Base-by-base conservation (phyloP, 495 filamentous ascomycete genomes). In the Aspergillus ellipticus region DNA sequence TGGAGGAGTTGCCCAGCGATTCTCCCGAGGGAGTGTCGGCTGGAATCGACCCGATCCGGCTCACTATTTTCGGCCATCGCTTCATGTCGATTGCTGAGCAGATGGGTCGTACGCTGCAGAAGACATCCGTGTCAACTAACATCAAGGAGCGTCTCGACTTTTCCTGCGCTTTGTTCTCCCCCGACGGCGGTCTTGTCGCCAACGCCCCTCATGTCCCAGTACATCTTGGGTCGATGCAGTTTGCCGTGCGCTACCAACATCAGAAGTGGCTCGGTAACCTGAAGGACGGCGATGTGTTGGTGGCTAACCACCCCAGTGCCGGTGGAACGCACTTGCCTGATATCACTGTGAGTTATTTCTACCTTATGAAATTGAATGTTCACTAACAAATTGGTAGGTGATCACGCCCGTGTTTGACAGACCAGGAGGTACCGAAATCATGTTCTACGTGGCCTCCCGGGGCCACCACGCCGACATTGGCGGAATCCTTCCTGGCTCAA, bases 71-170 rank as follows among this genome's bases (percentile, higher is more conserved):
- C 62, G 90, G 90, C 1, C 92, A 98, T 68, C 79, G 94, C 0
- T 98, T 98, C 75, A 98, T 98, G 94, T 92, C 93, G 11, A 97
- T 98, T 66, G 94, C 94, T 3, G 94, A 98, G 72, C 93, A 97
- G 68, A 97, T 97, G 93, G 94, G 94, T 4, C 78, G 91, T 51
- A 92, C 94, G 2, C 77, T 98, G 24, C 94, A 97, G 61, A 98
- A 97, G 79, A 98, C 94, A 0, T 93, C 89, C 58, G 94, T 98
- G 46, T 95, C 89, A 54, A 98, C 94, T 4, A 98, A 98, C 66
- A 94, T 98, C 64, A 98, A 98, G 64, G 94, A 98, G 70, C 85
- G 94, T 2, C 81, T 98, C 4, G 94, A 98, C 63, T 98, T 97
- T 61, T 96, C 92, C 2, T 98, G 94, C 60, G 94, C 94, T 31